Percentiles rank a stretch among this genome's conserved stretches.
These are phyloP conservation scores for Porodaedalea pini DNA, from an alignment of 1,284 basidiomycete genomes.

Conservation along the genomic window DNA sequence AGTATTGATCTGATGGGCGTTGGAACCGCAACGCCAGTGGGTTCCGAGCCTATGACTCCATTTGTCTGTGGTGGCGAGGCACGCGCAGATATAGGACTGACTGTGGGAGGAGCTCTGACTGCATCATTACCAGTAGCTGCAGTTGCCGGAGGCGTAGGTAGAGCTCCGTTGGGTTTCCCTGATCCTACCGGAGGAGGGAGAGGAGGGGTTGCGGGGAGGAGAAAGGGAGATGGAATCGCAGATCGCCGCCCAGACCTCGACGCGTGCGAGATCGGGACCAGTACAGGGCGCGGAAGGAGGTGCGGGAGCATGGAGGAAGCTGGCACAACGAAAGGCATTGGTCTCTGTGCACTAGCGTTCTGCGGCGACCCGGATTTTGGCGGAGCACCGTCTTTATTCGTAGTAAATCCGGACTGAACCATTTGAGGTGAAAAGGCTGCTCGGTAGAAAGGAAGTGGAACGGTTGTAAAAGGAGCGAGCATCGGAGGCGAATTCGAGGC, in stretches of 20 bases:
- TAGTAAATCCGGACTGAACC: not conserved
- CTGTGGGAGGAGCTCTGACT: not conserved
- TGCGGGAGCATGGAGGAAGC: conserved; percentile 4
- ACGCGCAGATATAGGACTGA: no score
- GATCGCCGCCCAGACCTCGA: not conserved
- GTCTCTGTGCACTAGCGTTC: not conserved
- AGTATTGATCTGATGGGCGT: not conserved
- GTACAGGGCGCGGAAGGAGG: not conserved
- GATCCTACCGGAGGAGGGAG: not conserved
- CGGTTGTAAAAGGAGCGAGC: conserved; percentile 9
- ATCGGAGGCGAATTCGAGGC: conserved; percentile 3
- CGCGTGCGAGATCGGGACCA: not conserved
- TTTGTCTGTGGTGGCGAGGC: no score
- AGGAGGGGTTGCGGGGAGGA: not conserved
- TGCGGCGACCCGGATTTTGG: not conserved
- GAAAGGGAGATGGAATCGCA: not conserved
- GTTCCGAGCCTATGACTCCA: not conserved
- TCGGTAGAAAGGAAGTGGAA: conserved; percentile 7
- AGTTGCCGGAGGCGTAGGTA: not conserved
- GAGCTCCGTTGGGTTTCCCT: not conserved
- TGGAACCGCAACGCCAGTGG: not conserved
- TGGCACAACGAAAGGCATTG: not conserved
- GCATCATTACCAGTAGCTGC: not conserved
- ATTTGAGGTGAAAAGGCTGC: not conserved
- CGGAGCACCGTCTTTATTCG: not conserved